Evolutionary conservation across 2,329 filamentous ascomycete species (phyloP), one percentile per base, ranked within the genome.

Genomic region (Rhinocladiella mackenziei): DNA sequence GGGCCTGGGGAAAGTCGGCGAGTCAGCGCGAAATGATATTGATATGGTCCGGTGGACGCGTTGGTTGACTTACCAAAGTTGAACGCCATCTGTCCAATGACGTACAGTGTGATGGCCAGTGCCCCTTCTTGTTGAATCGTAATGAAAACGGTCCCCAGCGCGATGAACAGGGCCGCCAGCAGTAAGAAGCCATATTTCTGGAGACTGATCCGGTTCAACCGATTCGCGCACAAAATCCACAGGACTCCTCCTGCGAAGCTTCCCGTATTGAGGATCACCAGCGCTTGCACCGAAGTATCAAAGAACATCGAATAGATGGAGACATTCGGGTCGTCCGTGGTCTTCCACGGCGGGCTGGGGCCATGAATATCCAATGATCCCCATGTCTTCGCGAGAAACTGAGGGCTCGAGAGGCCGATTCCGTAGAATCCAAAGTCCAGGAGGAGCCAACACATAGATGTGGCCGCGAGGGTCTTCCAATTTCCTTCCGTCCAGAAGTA

Each of bases 341-440:
- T 69, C 52, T 60, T 50, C 66, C 66, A 69, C 18, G 53, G 53
- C 6, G 66, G 66, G 7, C 30, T 29, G 2, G 58, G 14, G 0
- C 51, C 38, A 3, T 43, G 22, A 35, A 68, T 51, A 15, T 63
- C 46, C 15, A 69, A 51, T 1, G 53, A 52, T 1, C 63, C 64
- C 65, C 65, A 68, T 0, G 65, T 67, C 42, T 66, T 68, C 3
- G 65, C 64, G 6, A 69, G 56, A 36, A 66, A 67, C 37, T 68
- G 65, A 2, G 66, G 66, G 19, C 59, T 66, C 1, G 65, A 67
- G 4, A 78, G 64, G 3, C 71, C 71, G 43, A 78, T 73, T 2
- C 75, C 76, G 48, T 77, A 78, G 51, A 78, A 78, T 10, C 72
- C 73, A n/a, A 78, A 68, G 43, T 80, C 76, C 8, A 79, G 64